phyloP scores from a whole-genome alignment of 148 eudicot genomes.

The Heliamphora exappendiculata region DNA sequence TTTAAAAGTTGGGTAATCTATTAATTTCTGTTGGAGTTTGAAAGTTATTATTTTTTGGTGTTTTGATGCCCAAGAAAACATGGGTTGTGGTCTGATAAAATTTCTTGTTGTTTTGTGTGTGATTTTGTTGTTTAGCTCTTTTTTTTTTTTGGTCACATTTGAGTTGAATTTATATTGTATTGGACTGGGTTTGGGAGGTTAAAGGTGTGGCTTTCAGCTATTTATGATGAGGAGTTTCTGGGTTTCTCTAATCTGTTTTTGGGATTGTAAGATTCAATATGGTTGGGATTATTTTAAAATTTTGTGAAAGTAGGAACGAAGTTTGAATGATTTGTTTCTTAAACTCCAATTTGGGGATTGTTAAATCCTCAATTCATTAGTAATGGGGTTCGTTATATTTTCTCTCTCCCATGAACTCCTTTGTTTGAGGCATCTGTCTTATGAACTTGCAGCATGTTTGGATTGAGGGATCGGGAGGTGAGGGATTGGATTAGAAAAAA shows the following conservation, averaged over 20 bases:
- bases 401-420: background rate
- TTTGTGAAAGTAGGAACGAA: background rate
- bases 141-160: background rate
- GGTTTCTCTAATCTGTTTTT: conserved; percentile 2
- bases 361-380: background rate
- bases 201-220: background rate
- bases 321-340: background rate
- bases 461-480: too few relatives aligned
- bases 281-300: background rate
- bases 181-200: background rate
- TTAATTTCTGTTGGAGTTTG: background rate
- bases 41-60: background rate
- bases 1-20: background rate
- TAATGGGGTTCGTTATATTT: background rate
- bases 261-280: background rate
- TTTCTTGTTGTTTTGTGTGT: background rate
- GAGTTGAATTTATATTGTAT: background rate
- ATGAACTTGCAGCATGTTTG: background rate
- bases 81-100: background rate
- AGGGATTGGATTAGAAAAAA: too few relatives aligned
- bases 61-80: background rate
- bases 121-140: background rate
- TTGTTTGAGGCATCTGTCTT: too few relatives aligned
- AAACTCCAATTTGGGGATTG: background rate
- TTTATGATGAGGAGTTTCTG: background rate